A percentile compares a stretch with the other conserved stretches of the same genome.
phyloP scores from a whole-genome alignment of 257 asterid genomes.

The Solanum virginianum region DNA sequence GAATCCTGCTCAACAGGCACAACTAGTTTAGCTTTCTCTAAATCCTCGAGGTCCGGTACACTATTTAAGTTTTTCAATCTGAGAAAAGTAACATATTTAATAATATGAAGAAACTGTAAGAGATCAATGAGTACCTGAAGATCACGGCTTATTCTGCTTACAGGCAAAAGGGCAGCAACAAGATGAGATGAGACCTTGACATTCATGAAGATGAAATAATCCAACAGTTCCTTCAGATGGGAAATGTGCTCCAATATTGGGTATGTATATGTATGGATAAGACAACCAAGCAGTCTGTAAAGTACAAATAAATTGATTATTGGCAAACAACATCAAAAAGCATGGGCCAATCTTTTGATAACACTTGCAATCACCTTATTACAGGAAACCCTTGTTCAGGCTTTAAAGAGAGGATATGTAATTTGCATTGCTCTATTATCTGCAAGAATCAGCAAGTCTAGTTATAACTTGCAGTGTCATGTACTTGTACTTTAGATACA shows the following conservation, averaged over 20 bases:
- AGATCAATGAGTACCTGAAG: conserved; percentile 43
- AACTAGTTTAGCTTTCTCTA: neutral
- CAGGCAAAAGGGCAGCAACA: conserved; percentile 54
- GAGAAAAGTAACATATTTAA: neutral
- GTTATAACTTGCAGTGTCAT: neutral
- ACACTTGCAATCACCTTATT: conserved; percentile 30
- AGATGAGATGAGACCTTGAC: conserved; percentile 48
- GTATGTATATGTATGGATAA: conserved; percentile 49
- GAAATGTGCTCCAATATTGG: conserved; percentile 58
- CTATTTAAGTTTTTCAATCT: neutral
- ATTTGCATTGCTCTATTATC: conserved; percentile 83
- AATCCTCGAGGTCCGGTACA: neutral
- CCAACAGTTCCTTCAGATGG: conserved; percentile 78
- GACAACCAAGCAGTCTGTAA: conserved; percentile 53
- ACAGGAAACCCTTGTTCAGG: conserved; percentile 56
- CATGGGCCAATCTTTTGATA: neutral
- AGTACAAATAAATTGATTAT: conserved; percentile 2
- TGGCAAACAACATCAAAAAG: conserved; percentile 1
- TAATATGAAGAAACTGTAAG: neutral
- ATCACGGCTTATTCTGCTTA: conserved; percentile 46
- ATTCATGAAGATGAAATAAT: conserved; percentile 64
- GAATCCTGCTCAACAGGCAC: neutral
- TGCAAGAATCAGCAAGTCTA: conserved; percentile 13
- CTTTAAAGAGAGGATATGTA: conserved; percentile 63
- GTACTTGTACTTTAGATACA: neutral